Evolutionary conservation across 106 monocot genomes (phyloP).

Genomic region (Dioscorea alata): DNA sequence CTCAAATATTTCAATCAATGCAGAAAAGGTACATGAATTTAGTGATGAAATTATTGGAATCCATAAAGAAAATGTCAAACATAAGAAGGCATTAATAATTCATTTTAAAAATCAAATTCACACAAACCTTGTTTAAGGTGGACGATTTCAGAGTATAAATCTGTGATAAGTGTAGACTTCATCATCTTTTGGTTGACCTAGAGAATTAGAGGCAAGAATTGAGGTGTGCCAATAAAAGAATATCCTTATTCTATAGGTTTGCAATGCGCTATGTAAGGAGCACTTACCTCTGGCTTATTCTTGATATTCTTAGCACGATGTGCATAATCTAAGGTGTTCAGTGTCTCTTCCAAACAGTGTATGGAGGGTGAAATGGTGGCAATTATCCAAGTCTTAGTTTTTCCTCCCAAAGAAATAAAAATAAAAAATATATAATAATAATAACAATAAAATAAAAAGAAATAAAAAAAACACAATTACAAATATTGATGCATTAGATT

Average conservation of each 20-base stretch:
- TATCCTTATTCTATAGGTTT: background rate
- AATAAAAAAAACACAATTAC: no score
- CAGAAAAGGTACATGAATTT: background rate
- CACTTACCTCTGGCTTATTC: constrained; percentile 85
- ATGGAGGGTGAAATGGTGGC: constrained; percentile 91
- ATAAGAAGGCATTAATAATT: background rate
- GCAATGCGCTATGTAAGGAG: background rate
- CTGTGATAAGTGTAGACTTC: constrained; percentile 97
- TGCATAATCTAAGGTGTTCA: constrained; percentile 96
- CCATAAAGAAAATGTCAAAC: background rate
- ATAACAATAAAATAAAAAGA: no score
- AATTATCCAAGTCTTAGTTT: constrained; percentile 99
- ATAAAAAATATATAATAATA: no score
- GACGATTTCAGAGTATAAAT: constrained; percentile 90
- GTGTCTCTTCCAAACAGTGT: constrained; percentile 92
- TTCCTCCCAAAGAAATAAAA: constrained; percentile 95
- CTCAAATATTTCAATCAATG: background rate
- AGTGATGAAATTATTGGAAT: background rate
- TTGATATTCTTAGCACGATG: constrained; percentile 98
- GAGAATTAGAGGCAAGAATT: background rate
- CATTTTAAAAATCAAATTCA: background rate
- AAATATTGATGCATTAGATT: no score
- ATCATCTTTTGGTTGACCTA: constrained; percentile 99
- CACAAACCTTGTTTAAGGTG: constrained; percentile 88
- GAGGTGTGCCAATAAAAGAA: background rate